These are phyloP conservation scores for Exophiala bonariae DNA, from an alignment of 2,329 filamentous ascomycete genomes.

Conservation along the genomic window DNA sequence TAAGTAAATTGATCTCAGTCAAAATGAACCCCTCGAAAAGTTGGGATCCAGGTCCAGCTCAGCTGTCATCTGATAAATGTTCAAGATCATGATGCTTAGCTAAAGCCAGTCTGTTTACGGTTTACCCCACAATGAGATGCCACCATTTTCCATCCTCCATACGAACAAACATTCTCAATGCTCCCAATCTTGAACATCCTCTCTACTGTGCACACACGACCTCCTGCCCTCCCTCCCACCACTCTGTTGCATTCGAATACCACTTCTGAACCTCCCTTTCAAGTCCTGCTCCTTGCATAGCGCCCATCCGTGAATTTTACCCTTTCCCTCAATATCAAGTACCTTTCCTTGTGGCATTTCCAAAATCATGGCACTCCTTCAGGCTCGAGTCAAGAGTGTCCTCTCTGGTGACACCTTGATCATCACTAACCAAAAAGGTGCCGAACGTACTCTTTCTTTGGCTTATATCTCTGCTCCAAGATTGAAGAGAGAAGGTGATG, in stretches of 20 bases:
- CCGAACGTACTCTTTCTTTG: slow-evolving; percentile 84
- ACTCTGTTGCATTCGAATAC: neutral
- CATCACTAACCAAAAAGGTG: slow-evolving; percentile 74
- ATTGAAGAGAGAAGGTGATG: slow-evolving; percentile 83
- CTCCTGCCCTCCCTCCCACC: no score
- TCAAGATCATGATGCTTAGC: no score
- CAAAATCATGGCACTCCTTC: slow-evolving; percentile 33
- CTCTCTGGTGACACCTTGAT: slow-evolving; percentile 91
- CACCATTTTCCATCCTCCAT: no score
- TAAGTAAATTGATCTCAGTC: neutral
- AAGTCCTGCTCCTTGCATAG: slow-evolving; percentile 14
- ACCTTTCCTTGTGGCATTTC: neutral
- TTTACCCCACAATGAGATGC: no score
- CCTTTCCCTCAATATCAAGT: neutral
- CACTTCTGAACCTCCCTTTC: no score
- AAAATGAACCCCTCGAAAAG: neutral
- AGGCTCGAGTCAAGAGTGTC: slow-evolving; percentile 85
- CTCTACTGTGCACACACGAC: no score
- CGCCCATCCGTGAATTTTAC: slow-evolving; percentile 4
- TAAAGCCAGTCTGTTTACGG: no score
- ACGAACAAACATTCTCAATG: no score
- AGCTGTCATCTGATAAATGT: no score
- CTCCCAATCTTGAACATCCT: no score
- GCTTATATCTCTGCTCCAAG: slow-evolving; percentile 90
- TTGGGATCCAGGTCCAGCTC: no score